Base-by-base conservation (phyloP, 1,284 basidiomycete species). In the Apiotrichum veenhuisii region DNA sequence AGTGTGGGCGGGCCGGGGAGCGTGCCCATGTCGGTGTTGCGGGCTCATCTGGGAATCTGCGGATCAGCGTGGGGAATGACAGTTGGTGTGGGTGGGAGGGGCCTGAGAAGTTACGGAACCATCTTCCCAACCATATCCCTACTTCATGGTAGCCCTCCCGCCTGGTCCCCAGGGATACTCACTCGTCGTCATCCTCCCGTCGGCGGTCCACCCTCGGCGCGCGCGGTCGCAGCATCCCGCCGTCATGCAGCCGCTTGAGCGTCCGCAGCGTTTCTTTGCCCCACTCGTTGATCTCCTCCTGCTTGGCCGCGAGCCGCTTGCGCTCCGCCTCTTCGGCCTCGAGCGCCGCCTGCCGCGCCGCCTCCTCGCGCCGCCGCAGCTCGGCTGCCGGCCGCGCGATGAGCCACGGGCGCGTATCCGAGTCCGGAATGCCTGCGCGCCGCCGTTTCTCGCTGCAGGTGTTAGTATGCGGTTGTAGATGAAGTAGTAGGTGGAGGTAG, bases 401-500 rank as follows among this genome's bases (percentile, higher is more conserved):
- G 22, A 59, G 47, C 58, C 58, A 63, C 14, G 62, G 62, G 9
- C 62, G 58, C 40, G 50, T 60, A 45, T 63, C 62, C 25, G 36
- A 49, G 49, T 63, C 62, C 4, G 62, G 62, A 26, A 63, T 63
- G 30, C 62, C 62, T 5, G 62, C 62, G 47, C 58, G 58, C 23
- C 62, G 53, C 23, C 62, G 62, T 41, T 60, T 54, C 14, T 63
- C 58, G 7, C 62, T 63, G 49, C 3, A 17, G 9, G 36, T 42
- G 27, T 25, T 37, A 37, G 22, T 23, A 9, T n/a, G 45, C 7
- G 26, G 11, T 22, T 23, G 9, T 12, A 15, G 40, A 9, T 22
- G 40, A 22, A 22, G 40, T 17, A 22, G n/a, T 18, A 22, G 22
- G 20, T 7, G 20, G n/a, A 12, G 30, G 30, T 5, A 12, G 30